Conservation (phyloP, 2,329 filamentous ascomycete species). For the Colletotrichum sp. region DNA sequence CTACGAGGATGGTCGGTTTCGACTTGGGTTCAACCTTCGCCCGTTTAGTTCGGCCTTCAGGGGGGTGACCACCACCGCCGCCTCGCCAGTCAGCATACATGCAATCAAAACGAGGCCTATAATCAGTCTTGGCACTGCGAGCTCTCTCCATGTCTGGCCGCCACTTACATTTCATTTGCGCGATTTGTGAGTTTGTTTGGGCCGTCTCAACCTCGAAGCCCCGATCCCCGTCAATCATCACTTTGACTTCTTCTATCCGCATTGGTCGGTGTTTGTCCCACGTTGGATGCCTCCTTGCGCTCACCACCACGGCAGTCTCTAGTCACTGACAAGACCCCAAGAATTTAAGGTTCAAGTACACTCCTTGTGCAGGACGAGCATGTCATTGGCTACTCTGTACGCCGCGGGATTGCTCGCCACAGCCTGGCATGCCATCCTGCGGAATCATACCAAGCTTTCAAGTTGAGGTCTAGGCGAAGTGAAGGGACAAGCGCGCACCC, state of each 20-base stretch:
- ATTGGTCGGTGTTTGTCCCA: background rate
- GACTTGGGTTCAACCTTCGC: slow-evolving; percentile 13
- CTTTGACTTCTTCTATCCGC: background rate
- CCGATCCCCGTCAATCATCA: slow-evolving; percentile 8
- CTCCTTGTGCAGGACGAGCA: background rate
- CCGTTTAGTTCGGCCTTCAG: background rate
- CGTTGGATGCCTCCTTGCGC: background rate
- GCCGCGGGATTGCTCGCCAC: background rate
- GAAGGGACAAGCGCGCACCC: background rate
- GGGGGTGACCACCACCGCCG: background rate
- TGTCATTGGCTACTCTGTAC: background rate
- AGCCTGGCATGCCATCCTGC: background rate
- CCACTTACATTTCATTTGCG: slow-evolving; percentile 10
- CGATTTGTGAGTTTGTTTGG: slow-evolving; percentile 11
- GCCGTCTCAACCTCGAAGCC: background rate
- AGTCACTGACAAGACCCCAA: background rate
- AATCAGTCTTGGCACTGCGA: slow-evolving; percentile 8
- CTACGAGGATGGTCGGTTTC: slow-evolving; percentile 14
- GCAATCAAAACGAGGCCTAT: slow-evolving; percentile 17
- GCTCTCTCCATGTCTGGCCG: background rate
- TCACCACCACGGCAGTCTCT: background rate
- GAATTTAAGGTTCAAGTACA: slow-evolving; percentile 6
- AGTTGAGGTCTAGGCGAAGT: background rate
- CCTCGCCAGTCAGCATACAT: background rate
- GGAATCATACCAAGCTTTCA: slow-evolving; percentile 17